Evolutionary conservation across 202 grass and related monocot species (phyloP), one percentile per base, ranked within the genome.

Genomic region (Sporobolus alterniflorus): DNA sequence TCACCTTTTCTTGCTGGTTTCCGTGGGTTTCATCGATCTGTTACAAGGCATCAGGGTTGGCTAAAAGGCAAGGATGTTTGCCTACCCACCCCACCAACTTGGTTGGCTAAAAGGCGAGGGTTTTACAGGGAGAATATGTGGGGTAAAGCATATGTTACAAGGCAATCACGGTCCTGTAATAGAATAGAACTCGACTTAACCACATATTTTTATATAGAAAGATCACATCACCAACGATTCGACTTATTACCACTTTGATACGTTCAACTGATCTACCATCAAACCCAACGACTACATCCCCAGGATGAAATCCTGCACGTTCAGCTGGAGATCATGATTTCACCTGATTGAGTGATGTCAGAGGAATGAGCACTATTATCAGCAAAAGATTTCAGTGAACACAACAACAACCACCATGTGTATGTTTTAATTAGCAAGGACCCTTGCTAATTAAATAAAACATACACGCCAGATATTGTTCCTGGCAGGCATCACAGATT

Each of bases 201-300:
- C 22, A 76, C 12, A 1, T 67, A 25, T 7, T 50, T 60, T 31
- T 74, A 69, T 16, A 9, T 62, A 22, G n/a, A 40, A 75, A 64
- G 56, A 73, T 72, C 51, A 54, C 25, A 57, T 40, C 33, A 63
- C 7, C 55, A 74, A 30, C 29, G 40, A 73, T 71, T 73, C 73
- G 52, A 67, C 57, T 79, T 64, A 21, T 49, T 86, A 98, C 96
- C 92, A 95, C 86, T 93, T 90, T 95, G 51, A 90, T 64, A 76
- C 76, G 84, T 71, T 85, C 75, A 79, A 98, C 84, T 81, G 60
- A 69, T 82, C 80, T 93, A 64, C 93, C 91, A 82, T 82, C 89
- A 90, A 95, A 95, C 50, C 89, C 89, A 67, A 90, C 13, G 9
- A 98, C 82, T 74, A 94, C 80, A 87, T 98, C 96, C 28, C 89